A percentile compares a stretch with the other conserved stretches of the same genome.
These are phyloP conservation scores for Tetradesmus lagerheimii DNA, from an alignment of 139 green algal genomes.

Conservation along the genomic window DNA sequence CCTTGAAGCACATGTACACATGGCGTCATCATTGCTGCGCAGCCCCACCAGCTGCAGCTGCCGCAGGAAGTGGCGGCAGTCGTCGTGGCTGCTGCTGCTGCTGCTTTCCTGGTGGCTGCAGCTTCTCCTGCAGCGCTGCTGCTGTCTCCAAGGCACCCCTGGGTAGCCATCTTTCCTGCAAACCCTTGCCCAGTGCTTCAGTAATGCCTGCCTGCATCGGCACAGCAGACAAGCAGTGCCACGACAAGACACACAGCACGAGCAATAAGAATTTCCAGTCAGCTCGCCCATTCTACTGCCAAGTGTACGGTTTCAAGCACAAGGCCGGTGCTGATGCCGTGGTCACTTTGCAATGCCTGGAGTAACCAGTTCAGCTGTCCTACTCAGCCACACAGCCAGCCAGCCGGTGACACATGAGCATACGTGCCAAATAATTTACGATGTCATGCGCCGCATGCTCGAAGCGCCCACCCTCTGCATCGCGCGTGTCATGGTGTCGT, in stretches of 20 bases:
- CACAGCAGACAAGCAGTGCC: background rate
- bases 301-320: background rate
- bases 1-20: background rate
- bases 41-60: background rate
- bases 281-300: background rate
- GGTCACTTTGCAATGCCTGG: too few relatives aligned
- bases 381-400: background rate
- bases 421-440: too few relatives aligned
- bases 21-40: background rate
- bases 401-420: background rate
- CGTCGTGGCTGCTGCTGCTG: background rate
- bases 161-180: constrained; percentile 28
- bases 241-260: background rate
- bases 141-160: background rate
- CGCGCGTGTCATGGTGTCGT: background rate
- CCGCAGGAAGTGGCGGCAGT: background rate
- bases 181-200: background rate
- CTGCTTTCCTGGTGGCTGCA: background rate
- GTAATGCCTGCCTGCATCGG: constrained; percentile 5
- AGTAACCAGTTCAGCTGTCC: too few relatives aligned
- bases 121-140: background rate
- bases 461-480: background rate
- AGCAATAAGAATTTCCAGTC: background rate
- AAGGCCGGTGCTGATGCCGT: background rate
- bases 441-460: background rate